Percentiles rank a stretch among this genome's conserved stretches.
phyloP scores from a whole-genome alignment of 768 basidiomycete genomes.

The Antrodiella citrinella region DNA sequence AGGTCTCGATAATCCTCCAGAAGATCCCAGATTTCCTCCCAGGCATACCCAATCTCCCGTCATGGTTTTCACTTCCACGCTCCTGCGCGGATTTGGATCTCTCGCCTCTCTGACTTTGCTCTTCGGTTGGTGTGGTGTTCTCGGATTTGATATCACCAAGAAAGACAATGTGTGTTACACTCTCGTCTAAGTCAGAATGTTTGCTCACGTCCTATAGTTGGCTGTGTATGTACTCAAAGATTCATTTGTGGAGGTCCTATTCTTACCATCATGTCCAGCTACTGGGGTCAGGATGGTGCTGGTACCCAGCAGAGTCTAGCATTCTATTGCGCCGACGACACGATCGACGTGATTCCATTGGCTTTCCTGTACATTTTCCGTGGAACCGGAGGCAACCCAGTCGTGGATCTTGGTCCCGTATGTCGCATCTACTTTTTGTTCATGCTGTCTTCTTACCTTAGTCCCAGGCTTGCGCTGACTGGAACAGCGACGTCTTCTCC shows the following conservation, averaged over 20 bases:
- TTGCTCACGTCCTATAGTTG: constrained; percentile 12
- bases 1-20: background rate
- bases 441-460: background rate
- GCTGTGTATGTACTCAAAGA: constrained; percentile 21
- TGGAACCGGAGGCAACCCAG: constrained; percentile 48
- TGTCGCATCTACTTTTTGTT: constrained; percentile 9
- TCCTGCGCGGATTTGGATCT: constrained; percentile 5
- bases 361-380: constrained; percentile 58
- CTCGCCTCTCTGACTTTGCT: constrained; percentile 6
- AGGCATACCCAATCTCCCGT: background rate
- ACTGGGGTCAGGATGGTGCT: constrained; percentile 44
- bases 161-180: constrained; percentile 50
- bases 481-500: constrained; percentile 49
- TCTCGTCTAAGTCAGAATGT: background rate
- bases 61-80: constrained; percentile 3
- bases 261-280: constrained; percentile 20
- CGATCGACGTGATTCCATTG: constrained; percentile 51
- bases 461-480: constrained; percentile 52
- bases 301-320: constrained; percentile 44
- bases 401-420: constrained; percentile 55
- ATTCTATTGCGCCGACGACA: constrained; percentile 47
- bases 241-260: too few relatives aligned
- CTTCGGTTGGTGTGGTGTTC: constrained; percentile 10
- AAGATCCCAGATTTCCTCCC: background rate
- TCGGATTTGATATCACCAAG: constrained; percentile 46